Conservation (phyloP, 257 asterid genomes). For the Nemophila menziesii region DNA sequence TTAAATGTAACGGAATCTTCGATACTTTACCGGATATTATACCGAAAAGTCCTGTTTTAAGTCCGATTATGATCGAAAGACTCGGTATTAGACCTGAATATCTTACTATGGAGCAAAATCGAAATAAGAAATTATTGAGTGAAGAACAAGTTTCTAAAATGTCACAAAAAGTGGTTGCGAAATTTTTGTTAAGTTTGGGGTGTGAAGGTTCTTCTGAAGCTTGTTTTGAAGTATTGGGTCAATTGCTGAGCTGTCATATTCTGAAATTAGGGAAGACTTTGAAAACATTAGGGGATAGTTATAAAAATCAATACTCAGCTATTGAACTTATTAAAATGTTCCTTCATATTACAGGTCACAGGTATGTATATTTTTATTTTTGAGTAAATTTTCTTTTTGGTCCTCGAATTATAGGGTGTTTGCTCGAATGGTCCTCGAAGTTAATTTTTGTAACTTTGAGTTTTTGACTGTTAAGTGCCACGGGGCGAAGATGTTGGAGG, state of each 20-base stretch:
- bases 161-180: slow-evolving; percentile 74
- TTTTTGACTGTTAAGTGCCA: too few relatives aligned
- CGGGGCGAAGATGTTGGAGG: too few relatives aligned
- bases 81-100: slow-evolving; percentile 86
- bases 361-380: too few relatives aligned
- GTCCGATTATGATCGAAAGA: slow-evolving; percentile 95
- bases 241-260: slow-evolving; percentile 66
- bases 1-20: slow-evolving; percentile 76
- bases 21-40: slow-evolving; percentile 70
- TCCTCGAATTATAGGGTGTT: too few relatives aligned
- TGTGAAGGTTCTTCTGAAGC: slow-evolving; percentile 78
- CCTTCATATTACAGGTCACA: slow-evolving; percentile 66
- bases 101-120: slow-evolving; percentile 66
- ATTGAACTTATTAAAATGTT: slow-evolving; percentile 81
- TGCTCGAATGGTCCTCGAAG: too few relatives aligned
- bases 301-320: slow-evolving; percentile 81
- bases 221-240: slow-evolving; percentile 59
- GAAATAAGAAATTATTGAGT: slow-evolving; percentile 49
- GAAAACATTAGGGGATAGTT: slow-evolving; percentile 80
- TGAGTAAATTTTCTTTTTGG: too few relatives aligned
- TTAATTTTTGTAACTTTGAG: too few relatives aligned
- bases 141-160: slow-evolving; percentile 66
- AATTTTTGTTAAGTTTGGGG: slow-evolving; percentile 49
- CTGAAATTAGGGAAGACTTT: slow-evolving; percentile 65
- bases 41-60: slow-evolving; percentile 52